phyloP scores from a whole-genome alignment of 805 yeast genomes.

The Kuraishia hungarica region DNA sequence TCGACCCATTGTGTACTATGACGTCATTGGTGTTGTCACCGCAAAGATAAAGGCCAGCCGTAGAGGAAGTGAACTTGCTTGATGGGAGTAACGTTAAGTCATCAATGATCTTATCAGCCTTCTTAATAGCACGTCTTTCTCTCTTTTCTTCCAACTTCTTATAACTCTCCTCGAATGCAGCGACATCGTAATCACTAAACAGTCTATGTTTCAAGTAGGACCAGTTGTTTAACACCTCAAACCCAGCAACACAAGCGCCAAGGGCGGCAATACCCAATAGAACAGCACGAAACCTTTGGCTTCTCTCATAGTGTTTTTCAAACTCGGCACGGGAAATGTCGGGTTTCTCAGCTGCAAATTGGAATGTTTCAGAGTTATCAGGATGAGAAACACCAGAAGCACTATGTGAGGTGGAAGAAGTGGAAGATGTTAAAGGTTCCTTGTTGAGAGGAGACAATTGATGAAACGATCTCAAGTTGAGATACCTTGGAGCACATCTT shows the following conservation, averaged over 20 bases:
- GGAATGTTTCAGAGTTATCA: not conserved
- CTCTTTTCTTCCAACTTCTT: constrained; percentile 9
- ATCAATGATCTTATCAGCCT: constrained; percentile 16
- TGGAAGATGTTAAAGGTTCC: too few relatives aligned
- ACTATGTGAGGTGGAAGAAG: too few relatives aligned
- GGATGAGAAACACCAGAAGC: too few relatives aligned
- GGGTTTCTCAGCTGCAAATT: not conserved
- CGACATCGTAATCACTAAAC: constrained; percentile 23
- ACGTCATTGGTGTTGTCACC: constrained; percentile 42
- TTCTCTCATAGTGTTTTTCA: constrained; percentile 26
- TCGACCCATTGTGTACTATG: constrained; percentile 15
- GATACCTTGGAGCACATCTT: too few relatives aligned
- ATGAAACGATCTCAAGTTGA: too few relatives aligned
- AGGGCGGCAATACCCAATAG: constrained; percentile 32
- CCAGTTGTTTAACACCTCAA: constrained; percentile 32
- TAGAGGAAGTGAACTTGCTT: constrained; percentile 18
- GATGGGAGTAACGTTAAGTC: constrained; percentile 17
- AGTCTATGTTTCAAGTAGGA: constrained; percentile 26
- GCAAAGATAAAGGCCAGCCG: constrained; percentile 57
- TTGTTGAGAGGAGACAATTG: too few relatives aligned
- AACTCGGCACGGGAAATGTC: not conserved
- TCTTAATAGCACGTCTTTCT: constrained; percentile 10
- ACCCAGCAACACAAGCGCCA: constrained; percentile 28
- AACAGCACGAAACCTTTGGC: constrained; percentile 35
- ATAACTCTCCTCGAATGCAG: constrained; percentile 26